A percentile compares a stretch with the other conserved stretches of the same genome.
phyloP scores from a whole-genome alignment of 225 moss, liverwort and hornwort species.

The Asterella californica region DNA sequence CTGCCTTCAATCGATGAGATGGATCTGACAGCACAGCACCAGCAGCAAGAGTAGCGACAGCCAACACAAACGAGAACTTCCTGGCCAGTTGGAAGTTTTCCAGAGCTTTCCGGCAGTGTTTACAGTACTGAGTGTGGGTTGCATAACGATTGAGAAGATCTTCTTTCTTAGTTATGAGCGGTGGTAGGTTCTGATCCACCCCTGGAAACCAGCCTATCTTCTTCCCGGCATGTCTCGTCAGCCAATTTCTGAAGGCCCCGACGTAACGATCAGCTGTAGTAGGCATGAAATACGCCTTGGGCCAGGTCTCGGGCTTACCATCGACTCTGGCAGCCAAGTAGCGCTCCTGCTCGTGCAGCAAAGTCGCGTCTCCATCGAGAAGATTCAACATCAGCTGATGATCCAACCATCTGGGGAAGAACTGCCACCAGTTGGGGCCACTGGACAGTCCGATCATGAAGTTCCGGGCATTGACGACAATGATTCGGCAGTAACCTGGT shows the following conservation, averaged over 20 bases:
- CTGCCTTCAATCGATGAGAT: constrained; percentile 38
- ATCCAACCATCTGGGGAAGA: constrained; percentile 73
- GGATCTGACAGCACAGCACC: constrained; percentile 44
- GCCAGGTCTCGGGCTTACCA: constrained; percentile 56
- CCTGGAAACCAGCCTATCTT: constrained; percentile 53
- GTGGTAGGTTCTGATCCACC: constrained; percentile 55
- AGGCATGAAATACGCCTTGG: constrained; percentile 80
- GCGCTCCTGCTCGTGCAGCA: constrained; percentile 76
- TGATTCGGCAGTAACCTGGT: constrained; percentile 65
- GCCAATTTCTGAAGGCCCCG: constrained; percentile 82
- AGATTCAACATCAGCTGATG: constrained; percentile 88
- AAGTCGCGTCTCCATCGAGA: constrained; percentile 61
- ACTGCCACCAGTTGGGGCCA: constrained; percentile 82
- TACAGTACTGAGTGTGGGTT: constrained; percentile 65
- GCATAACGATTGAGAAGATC: constrained; percentile 72
- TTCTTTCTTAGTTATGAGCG: constrained; percentile 51
- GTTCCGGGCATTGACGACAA: constrained; percentile 72
- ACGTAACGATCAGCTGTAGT: constrained; percentile 81
- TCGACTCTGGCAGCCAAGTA: constrained; percentile 51
- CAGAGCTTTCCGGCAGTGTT: constrained; percentile 59
- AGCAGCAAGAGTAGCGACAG: constrained; percentile 38
- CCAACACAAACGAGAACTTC: constrained; percentile 37
- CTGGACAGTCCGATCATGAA: constrained; percentile 67
- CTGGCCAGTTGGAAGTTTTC: constrained; percentile 57
- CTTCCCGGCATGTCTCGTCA: constrained; percentile 55